Conservation (phyloP, 164 flowering plant species). For the Stephania cephalantha region DNA sequence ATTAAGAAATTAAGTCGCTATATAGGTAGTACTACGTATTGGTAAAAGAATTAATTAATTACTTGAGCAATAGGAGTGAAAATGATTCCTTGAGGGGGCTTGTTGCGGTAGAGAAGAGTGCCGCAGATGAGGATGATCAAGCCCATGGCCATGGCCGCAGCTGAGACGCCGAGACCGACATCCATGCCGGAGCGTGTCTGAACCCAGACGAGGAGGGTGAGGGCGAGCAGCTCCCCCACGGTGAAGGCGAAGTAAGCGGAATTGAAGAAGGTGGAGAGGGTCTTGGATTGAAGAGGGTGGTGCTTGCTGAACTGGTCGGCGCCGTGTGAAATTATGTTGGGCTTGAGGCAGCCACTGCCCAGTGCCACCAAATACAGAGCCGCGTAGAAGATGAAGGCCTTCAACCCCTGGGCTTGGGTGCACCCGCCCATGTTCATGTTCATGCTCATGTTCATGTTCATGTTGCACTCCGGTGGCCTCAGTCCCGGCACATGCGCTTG, state of each 20-base stretch:
- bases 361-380: constrained; percentile 72
- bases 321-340: constrained; percentile 94
- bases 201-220: constrained; percentile 77
- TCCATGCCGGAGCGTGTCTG: constrained; percentile 97
- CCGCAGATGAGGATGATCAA: constrained; percentile 65
- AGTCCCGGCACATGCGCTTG: constrained; percentile 92
- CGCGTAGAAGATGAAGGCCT: constrained; percentile 46
- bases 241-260: constrained; percentile 90
- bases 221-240: constrained; percentile 82
- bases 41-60: not conserved
- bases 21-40: too few species aligned
- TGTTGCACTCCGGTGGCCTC: constrained; percentile 74
- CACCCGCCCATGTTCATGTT: constrained; percentile 14
- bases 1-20: too few species aligned
- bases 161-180: constrained; percentile 87
- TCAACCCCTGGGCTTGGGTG: constrained; percentile 43
- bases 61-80: constrained; percentile 90
- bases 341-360: constrained; percentile 96
- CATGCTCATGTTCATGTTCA: constrained; percentile 33
- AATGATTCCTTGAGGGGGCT: constrained; percentile 79
- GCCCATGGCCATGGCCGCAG: constrained; percentile 84
- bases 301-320: constrained; percentile 72
- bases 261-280: constrained; percentile 88
- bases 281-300: constrained; percentile 46
- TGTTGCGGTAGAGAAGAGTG: constrained; percentile 59